Conservation (phyloP, 805 yeast genomes). For the Osmozyma mogii region DNA sequence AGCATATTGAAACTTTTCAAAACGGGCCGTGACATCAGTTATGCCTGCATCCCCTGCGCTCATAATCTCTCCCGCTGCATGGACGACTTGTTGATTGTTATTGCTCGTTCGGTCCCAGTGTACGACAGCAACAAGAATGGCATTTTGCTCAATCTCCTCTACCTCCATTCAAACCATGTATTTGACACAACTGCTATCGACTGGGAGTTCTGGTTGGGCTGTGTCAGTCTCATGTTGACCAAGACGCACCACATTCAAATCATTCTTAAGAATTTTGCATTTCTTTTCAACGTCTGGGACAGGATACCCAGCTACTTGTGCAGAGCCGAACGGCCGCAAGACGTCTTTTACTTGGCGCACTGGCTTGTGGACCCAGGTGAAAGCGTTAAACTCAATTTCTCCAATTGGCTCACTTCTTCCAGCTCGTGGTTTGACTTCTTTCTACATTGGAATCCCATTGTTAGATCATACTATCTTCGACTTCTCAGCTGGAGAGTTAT, state of each 20-base stretch:
- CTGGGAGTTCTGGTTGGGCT: constrained; percentile 75
- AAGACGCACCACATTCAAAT: constrained; percentile 53
- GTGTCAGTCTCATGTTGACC: constrained; percentile 48
- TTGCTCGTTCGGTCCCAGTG: constrained; percentile 29
- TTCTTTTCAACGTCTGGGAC: constrained; percentile 71
- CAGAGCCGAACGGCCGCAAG: constrained; percentile 1
- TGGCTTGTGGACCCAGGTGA: constrained; percentile 37
- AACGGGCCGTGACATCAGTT: constrained; percentile 28
- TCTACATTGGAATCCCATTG: constrained; percentile 75
- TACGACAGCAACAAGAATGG: constrained; percentile 33
- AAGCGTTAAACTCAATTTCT: constrained; percentile 41
- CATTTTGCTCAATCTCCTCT: constrained; percentile 30
- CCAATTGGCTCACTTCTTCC: constrained; percentile 46
- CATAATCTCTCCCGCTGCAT: constrained; percentile 10
- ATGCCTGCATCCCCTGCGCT: background rate
- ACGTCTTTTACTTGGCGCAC: constrained; percentile 5
- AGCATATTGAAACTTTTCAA: constrained; percentile 34
- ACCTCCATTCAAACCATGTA: constrained; percentile 31
- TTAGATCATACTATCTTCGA: constrained; percentile 60
- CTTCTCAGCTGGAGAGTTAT: constrained; percentile 60
- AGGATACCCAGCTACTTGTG: constrained; percentile 40
- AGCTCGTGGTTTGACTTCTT: constrained; percentile 49
- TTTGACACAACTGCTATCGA: constrained; percentile 32
- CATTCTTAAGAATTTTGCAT: constrained; percentile 55
- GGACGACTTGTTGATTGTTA: constrained; percentile 26